Evolutionary conservation across 495 filamentous ascomycete genomes (phyloP).

Genomic region (Podospora comata): DNA sequence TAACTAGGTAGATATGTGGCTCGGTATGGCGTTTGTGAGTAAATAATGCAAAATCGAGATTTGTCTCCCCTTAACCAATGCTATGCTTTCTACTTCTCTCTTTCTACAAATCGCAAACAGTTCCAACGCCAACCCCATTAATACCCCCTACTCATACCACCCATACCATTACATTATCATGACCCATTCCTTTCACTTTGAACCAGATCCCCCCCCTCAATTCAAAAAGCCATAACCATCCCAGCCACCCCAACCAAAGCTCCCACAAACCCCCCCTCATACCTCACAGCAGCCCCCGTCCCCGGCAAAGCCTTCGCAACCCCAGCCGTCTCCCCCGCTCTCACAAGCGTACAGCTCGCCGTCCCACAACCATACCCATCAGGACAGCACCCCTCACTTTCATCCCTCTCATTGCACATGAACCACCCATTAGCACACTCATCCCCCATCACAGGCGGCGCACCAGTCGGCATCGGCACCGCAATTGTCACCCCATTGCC

Average conservation of each 20-base stretch:
- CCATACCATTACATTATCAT: no score
- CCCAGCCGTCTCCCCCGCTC: constrained; percentile 45
- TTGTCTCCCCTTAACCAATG: no score
- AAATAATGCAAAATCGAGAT: no score
- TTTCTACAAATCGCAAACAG: no score
- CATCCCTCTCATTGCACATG: constrained; percentile 51
- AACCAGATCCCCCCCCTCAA: background rate
- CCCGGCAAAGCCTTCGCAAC: constrained; percentile 58
- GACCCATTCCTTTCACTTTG: no score
- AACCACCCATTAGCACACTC: constrained; percentile 77
- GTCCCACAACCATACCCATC: constrained; percentile 67
- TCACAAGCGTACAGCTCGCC: constrained; percentile 59
- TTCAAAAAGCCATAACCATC: constrained; percentile 5
- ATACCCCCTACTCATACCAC: no score
- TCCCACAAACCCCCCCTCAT: background rate
- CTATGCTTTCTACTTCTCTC: no score
- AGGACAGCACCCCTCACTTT: constrained; percentile 77
- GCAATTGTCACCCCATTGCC: constrained; percentile 66
- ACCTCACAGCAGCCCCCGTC: background rate
- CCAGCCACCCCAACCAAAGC: constrained; percentile 6
- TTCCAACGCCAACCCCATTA: no score
- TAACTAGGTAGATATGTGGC: background rate
- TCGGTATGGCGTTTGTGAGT: no score
- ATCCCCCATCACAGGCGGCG: constrained; percentile 31
- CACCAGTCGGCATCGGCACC: constrained; percentile 49